phyloP scores from a whole-genome alignment of 805 yeast species.

The Yueomyces sinensis region DNA sequence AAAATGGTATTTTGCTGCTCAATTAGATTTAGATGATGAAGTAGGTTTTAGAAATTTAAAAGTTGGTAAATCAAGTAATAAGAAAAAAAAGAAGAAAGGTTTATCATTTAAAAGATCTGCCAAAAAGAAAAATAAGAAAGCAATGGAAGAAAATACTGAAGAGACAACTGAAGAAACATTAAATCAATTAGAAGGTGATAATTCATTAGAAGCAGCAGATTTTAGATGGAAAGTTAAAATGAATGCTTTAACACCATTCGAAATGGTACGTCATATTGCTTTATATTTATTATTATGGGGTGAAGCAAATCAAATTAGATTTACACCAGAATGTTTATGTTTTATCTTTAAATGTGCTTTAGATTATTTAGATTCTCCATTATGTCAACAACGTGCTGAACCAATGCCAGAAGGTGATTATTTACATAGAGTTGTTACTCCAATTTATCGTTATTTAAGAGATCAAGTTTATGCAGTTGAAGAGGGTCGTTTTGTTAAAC shows the following conservation, averaged over 20 bases:
- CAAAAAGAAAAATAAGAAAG: conserved; percentile 26
- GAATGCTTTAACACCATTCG: conserved; percentile 38
- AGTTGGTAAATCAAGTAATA: conserved; percentile 60
- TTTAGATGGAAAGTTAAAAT: conserved; percentile 63
- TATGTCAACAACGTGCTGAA: conserved; percentile 73
- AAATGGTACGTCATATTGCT: conserved; percentile 54
- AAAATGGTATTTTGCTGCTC: conserved; percentile 88
- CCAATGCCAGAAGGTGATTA: conserved; percentile 80
- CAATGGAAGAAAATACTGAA: conserved; percentile 48
- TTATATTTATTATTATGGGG: conserved; percentile 76
- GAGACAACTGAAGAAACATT: conserved; percentile 46
- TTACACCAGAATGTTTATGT: conserved; percentile 81
- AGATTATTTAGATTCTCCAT: conserved; percentile 78
- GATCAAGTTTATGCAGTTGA: conserved; percentile 69
- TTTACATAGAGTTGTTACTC: conserved; percentile 83
- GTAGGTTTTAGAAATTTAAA: conserved; percentile 43
- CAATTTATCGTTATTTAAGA: conserved; percentile 68
- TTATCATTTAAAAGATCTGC: neutral
- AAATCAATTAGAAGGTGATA: conserved; percentile 65
- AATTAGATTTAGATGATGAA: conserved; percentile 59
- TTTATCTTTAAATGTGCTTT: conserved; percentile 79
- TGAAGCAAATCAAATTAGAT: conserved; percentile 75
- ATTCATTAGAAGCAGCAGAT: conserved; percentile 78
- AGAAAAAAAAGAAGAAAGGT: conserved; percentile 59
- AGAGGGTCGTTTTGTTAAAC: conserved; percentile 70